Percentiles rank a stretch among this genome's conserved stretches.
phyloP scores from a whole-genome alignment of 1,139 yeast species.

The Diutina rugosa region DNA sequence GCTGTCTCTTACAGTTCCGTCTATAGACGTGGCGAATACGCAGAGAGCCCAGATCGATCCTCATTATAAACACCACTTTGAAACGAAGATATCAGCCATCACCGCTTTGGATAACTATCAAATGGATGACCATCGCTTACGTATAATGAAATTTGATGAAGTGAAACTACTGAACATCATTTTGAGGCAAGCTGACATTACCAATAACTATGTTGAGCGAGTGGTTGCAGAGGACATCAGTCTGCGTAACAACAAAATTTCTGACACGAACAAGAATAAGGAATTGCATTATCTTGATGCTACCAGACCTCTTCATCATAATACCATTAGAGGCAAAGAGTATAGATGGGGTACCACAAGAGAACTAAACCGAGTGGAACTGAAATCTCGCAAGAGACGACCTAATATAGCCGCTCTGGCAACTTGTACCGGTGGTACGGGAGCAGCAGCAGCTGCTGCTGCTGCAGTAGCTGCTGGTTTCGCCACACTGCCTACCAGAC shows the following conservation, averaged over 20 bases:
- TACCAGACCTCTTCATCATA: neutral
- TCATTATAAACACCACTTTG: neutral
- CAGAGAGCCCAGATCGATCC: neutral
- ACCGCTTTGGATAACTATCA: neutral
- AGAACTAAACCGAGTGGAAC: neutral
- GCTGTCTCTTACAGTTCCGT: neutral
- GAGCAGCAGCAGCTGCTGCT: constrained; percentile 1
- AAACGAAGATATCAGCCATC: neutral
- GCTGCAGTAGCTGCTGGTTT: constrained; percentile 1
- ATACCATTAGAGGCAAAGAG: constrained; percentile 2
- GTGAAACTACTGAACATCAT: neutral
- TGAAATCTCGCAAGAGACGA: constrained; percentile 1
- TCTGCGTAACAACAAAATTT: constrained; percentile 1
- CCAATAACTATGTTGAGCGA: constrained; percentile 1
- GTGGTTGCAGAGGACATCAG: constrained; percentile 2
- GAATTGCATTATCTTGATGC: neutral
- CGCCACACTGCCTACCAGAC: neutral
- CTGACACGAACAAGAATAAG: constrained; percentile 1
- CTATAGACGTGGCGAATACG: neutral
- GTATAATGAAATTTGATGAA: neutral
- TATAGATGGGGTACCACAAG: neutral
- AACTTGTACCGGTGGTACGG: neutral
- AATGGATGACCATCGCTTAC: neutral
- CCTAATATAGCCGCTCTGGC: constrained; percentile 1
- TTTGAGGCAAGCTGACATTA: neutral